These are phyloP conservation scores for Trichoderma harzianum DNA, from an alignment of 2,329 filamentous ascomycete species.

Conservation along the genomic window DNA sequence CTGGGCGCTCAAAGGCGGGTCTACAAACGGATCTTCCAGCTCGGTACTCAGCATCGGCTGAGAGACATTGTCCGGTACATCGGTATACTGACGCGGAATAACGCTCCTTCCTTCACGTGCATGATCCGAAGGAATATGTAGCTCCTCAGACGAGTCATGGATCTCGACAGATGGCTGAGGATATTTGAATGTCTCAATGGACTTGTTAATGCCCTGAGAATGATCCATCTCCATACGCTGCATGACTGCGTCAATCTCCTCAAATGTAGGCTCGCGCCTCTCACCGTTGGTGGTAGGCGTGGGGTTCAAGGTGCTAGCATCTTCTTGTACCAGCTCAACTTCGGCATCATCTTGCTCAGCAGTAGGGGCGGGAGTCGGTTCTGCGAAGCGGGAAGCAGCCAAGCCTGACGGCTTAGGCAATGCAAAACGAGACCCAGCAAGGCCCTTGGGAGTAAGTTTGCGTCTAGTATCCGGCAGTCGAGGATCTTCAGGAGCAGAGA, in stretches of 20 bases:
- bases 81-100: constrained; percentile 57
- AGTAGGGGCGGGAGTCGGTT: constrained; percentile 31
- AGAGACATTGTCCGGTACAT: constrained; percentile 45
- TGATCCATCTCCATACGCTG: constrained; percentile 72
- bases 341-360: constrained; percentile 23
- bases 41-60: constrained; percentile 50
- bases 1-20: constrained; percentile 45
- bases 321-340: constrained; percentile 31
- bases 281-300: constrained; percentile 22
- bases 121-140: constrained; percentile 48
- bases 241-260: constrained; percentile 93
- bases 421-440: constrained; percentile 49
- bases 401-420: constrained; percentile 43
- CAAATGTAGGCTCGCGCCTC: constrained; percentile 50
- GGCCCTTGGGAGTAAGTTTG: constrained; percentile 34
- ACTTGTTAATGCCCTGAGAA: constrained; percentile 69
- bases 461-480: constrained; percentile 26
- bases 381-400: constrained; percentile 44
- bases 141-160: constrained; percentile 51
- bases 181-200: constrained; percentile 46
- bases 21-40: constrained; percentile 61
- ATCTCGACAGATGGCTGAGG: constrained; percentile 25
- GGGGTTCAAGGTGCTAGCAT: constrained; percentile 19
- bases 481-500: constrained; percentile 20
- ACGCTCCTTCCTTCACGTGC: constrained; percentile 72